phyloP scores from a whole-genome alignment of 2,329 filamentous ascomycete genomes.

The Phyllosticta paracitricarpa region DNA sequence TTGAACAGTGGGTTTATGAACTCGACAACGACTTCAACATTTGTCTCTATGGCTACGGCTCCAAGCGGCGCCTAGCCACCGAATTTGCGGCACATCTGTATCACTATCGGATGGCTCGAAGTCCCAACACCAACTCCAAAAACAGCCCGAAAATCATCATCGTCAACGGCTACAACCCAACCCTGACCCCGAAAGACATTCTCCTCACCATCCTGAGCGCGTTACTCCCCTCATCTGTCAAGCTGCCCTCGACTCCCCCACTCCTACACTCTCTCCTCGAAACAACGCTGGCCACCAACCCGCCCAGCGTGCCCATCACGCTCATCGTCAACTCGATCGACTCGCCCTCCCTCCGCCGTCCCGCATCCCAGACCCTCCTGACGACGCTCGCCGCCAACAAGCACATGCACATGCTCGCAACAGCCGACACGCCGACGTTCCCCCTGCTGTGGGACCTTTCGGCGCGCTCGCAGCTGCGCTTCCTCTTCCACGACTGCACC shows the following conservation, averaged over 20 bases:
- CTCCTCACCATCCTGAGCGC: conserved; percentile 58
- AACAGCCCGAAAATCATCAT: conserved; percentile 59
- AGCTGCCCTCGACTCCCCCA: conserved; percentile 53
- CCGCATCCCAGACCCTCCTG: conserved; percentile 59
- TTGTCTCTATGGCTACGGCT: conserved; percentile 87
- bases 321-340: conserved; percentile 78
- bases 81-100: conserved; percentile 66
- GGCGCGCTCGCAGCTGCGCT: conserved; percentile 71
- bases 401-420: conserved; percentile 62
- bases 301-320: conserved; percentile 20
- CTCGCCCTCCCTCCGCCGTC: conserved; percentile 62
- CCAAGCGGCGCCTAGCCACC: conserved; percentile 66
- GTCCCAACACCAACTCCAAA: conserved; percentile 20
- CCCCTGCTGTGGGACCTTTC: conserved; percentile 81
- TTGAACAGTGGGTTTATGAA: conserved; percentile 89
- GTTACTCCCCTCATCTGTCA: conserved; percentile 41
- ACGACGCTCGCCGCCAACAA: conserved; percentile 67
- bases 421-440: conserved; percentile 81
- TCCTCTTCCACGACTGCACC: conserved; percentile 88
- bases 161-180: conserved; percentile 72
- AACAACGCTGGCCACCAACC: conserved; percentile 43
- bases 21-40: conserved; percentile 77
- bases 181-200: conserved; percentile 57
- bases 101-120: conserved; percentile 25
- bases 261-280: conserved; percentile 60